phyloP scores from a whole-genome alignment of 257 asterid genomes.

The Cruciata laevipes region DNA sequence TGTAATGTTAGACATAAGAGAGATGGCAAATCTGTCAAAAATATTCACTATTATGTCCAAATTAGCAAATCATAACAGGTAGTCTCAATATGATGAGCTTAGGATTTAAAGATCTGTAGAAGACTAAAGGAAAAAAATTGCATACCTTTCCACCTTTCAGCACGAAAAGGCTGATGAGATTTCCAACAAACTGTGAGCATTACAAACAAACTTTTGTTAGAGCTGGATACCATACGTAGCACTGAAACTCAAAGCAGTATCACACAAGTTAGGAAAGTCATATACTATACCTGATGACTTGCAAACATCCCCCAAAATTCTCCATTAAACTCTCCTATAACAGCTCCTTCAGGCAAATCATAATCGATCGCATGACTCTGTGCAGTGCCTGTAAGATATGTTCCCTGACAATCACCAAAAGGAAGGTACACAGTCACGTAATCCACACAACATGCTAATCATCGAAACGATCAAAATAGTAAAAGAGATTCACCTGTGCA shows the following conservation, averaged over 20 bases:
- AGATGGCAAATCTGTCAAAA: not conserved
- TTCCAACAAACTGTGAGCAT: conserved; percentile 77
- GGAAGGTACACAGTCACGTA: not conserved
- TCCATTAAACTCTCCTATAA: conserved; percentile 83
- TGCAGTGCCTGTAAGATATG: conserved; percentile 84
- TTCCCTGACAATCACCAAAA: conserved; percentile 48
- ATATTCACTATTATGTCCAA: not conserved
- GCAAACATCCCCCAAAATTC: conserved; percentile 85
- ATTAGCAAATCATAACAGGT: not conserved
- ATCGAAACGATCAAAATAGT: not conserved
- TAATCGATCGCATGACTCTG: conserved; percentile 55
- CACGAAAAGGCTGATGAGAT: conserved; percentile 72
- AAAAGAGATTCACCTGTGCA: conserved; percentile 52
- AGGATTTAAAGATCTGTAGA: not conserved
- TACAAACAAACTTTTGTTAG: not conserved
- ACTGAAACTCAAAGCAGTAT: conserved; percentile 2
- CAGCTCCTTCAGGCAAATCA: conserved; percentile 58
- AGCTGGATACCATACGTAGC: not conserved
- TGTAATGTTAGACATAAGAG: not conserved
- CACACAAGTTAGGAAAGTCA: not conserved
- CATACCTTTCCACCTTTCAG: conserved; percentile 67
- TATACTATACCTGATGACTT: conserved; percentile 65
- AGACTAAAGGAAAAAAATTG: conserved; percentile 10
- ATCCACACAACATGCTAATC: not conserved
- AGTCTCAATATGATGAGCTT: not conserved